Conservation (phyloP, 2,329 filamentous ascomycete species). For the Cladosporium sp. region DNA sequence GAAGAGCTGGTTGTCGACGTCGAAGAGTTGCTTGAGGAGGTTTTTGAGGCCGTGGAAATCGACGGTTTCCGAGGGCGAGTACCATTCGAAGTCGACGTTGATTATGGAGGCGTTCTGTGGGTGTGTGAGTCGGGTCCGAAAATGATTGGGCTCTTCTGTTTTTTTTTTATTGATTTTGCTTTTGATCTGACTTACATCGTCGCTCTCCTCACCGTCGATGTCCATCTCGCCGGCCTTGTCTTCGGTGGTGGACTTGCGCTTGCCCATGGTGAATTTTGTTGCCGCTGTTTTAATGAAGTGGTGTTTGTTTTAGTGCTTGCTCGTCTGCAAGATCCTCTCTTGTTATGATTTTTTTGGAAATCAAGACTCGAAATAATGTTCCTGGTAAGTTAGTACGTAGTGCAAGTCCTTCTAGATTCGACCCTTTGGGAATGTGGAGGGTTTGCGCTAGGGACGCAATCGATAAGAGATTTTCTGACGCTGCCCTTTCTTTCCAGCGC, state of each 20-base stretch:
- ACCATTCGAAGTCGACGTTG: constrained; percentile 98
- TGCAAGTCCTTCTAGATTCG: neutral
- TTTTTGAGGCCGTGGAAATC: constrained; percentile 95
- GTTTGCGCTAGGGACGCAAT: constrained; percentile 7
- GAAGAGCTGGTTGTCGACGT: constrained; percentile 78
- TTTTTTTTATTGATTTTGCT: neutral
- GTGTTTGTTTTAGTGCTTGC: too few relatives aligned
- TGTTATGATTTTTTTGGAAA: neutral
- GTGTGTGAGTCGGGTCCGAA: neutral
- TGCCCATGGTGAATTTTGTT: constrained; percentile 50
- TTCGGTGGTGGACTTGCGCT: constrained; percentile 47
- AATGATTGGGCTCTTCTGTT: too few relatives aligned
- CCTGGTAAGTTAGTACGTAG: too few relatives aligned
- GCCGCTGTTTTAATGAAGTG: constrained; percentile 13
- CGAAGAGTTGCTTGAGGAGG: constrained; percentile 84
- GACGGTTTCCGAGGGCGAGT: constrained; percentile 82
- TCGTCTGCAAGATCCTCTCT: neutral
- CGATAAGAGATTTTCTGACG: constrained; percentile 9
- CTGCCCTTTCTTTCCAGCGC: neutral
- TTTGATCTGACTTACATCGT: constrained; percentile 21
- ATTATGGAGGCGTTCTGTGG: constrained; percentile 80
- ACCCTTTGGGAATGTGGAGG: neutral
- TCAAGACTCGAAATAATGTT: neutral
- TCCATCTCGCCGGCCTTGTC: constrained; percentile 38
- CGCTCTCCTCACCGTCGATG: constrained; percentile 31